A percentile compares a stretch with the other conserved stretches of the same genome.
These are phyloP conservation scores for Lasiosphaeria miniovina DNA, from an alignment of 495 filamentous ascomycete genomes.

Conservation along the genomic window DNA sequence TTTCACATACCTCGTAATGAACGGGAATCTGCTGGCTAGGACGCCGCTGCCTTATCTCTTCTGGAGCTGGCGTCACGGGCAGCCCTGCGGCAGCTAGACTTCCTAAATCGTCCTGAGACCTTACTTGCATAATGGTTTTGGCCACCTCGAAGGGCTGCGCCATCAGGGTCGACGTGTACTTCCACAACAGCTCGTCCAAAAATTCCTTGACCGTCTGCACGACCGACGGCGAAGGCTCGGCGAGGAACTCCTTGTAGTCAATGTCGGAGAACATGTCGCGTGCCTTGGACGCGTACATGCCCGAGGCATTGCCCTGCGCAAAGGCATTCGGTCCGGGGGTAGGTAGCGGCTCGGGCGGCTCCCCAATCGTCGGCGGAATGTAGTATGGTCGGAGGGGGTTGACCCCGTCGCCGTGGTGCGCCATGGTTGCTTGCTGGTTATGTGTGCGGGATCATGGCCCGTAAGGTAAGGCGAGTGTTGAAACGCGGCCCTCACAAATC, in stretches of 20 bases:
- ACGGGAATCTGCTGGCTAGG: slow-evolving; percentile 38
- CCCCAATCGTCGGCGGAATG: slow-evolving; percentile 75
- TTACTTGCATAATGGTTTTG: slow-evolving; percentile 86
- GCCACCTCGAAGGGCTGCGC: slow-evolving; percentile 97
- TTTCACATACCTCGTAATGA: slow-evolving; percentile 48
- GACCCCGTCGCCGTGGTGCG: slow-evolving; percentile 53
- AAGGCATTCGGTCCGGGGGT: slow-evolving; percentile 46
- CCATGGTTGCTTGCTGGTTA: slow-evolving; percentile 32
- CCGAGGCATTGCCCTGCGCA: slow-evolving; percentile 46
- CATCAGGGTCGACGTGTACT: slow-evolving; percentile 77
- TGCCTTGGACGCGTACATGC: slow-evolving; percentile 67
- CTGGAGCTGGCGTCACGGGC: slow-evolving; percentile 18
- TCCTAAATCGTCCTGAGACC: slow-evolving; percentile 49
- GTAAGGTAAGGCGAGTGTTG: not conserved
- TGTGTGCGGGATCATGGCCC: slow-evolving; percentile 17
- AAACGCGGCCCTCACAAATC: too few relatives aligned
- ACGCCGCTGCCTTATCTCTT: slow-evolving; percentile 28
- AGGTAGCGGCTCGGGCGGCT: slow-evolving; percentile 37
- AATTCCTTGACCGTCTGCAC: slow-evolving; percentile 67
- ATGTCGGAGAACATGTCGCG: slow-evolving; percentile 81
- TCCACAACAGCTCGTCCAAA: slow-evolving; percentile 77
- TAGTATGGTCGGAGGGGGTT: slow-evolving; percentile 97
- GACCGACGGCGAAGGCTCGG: slow-evolving; percentile 70
- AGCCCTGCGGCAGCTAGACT: slow-evolving; percentile 30
- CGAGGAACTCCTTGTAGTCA: slow-evolving; percentile 84